phyloP scores from a whole-genome alignment of 164 flowering plant genomes.

The Tetracentron sinense region DNA sequence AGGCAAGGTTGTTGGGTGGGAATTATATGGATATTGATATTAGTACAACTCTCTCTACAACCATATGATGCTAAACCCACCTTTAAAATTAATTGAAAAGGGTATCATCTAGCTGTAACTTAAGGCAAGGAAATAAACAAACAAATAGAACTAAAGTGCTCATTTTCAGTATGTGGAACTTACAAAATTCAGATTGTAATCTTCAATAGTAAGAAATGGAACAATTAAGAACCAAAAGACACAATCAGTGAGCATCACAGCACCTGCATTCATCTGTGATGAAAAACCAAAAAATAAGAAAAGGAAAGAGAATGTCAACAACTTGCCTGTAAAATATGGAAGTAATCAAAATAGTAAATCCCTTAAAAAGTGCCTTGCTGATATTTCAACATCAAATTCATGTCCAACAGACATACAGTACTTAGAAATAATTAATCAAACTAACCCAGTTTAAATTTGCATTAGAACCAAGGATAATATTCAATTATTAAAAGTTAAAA shows the following conservation, averaged over 20 bases:
- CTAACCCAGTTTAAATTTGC: too few species aligned
- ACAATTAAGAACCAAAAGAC: conserved; percentile 90
- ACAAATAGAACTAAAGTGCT: neutral
- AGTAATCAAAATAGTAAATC: neutral
- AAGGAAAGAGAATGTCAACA: neutral
- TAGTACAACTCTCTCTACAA: too few species aligned
- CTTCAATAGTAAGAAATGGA: conserved; percentile 69
- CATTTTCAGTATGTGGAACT: conserved; percentile 24
- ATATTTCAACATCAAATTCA: neutral
- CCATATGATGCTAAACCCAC: too few species aligned
- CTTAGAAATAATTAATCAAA: neutral
- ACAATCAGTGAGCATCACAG: conserved; percentile 85
- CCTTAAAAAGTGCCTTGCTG: neutral
- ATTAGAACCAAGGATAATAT: too few species aligned
- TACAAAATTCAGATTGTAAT: conserved; percentile 65
- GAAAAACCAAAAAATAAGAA: conserved; percentile 3
- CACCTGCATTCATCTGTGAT: conserved; percentile 93
- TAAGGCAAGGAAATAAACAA: neutral
- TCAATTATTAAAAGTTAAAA: too few species aligned
- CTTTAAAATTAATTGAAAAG: too few species aligned
- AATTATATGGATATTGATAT: too few species aligned
- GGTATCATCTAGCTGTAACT: too few species aligned
- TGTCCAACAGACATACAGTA: neutral
- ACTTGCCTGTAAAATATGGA: too few species aligned
- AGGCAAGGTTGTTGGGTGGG: too few species aligned